Conservation (phyloP, 2,329 filamentous ascomycete species). For the Nannizziopsis barbatae region DNA sequence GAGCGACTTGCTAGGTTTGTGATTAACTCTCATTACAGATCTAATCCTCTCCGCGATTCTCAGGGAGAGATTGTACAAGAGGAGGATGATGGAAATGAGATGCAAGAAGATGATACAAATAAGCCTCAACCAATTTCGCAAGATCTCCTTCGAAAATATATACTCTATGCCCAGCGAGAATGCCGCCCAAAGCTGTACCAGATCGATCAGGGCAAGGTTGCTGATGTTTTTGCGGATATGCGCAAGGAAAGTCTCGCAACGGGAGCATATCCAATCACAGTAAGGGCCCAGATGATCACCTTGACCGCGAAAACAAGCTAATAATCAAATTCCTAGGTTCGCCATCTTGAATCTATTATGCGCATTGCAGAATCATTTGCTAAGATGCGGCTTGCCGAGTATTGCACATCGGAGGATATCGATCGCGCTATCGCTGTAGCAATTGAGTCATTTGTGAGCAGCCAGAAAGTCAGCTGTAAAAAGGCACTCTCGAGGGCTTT, state of each 20-base stretch:
- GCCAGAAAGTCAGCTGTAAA: constrained; percentile 95
- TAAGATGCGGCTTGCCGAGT: constrained; percentile 96
- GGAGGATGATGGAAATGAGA: too few species aligned
- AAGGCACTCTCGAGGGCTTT: constrained; percentile 89
- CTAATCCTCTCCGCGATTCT: constrained; percentile 55
- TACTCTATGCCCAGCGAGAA: constrained; percentile 82
- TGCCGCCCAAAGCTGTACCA: constrained; percentile 89
- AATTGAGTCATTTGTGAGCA: constrained; percentile 89
- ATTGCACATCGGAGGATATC: constrained; percentile 80
- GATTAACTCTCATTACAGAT: constrained; percentile 82
- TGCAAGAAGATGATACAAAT: constrained; percentile 40
- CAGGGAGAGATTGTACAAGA: constrained; percentile 15
- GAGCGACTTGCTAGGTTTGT: constrained; percentile 91
- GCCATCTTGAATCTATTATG: constrained; percentile 95
- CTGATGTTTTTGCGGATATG: constrained; percentile 92
- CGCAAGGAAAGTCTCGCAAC: constrained; percentile 82
- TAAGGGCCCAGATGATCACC: constrained; percentile 41
- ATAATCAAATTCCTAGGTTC: constrained; percentile 50
- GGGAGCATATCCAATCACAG: constrained; percentile 93
- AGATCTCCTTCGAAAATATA: constrained; percentile 87
- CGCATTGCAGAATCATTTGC: constrained; percentile 89
- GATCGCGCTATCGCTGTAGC: constrained; percentile 95
- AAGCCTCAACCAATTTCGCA: constrained; percentile 68
- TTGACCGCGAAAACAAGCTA: background rate
- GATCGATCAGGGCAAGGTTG: constrained; percentile 95